Evolutionary conservation across 2,329 filamentous ascomycete species (phyloP).

Genomic region (Pseudogymnoascus sp.): DNA sequence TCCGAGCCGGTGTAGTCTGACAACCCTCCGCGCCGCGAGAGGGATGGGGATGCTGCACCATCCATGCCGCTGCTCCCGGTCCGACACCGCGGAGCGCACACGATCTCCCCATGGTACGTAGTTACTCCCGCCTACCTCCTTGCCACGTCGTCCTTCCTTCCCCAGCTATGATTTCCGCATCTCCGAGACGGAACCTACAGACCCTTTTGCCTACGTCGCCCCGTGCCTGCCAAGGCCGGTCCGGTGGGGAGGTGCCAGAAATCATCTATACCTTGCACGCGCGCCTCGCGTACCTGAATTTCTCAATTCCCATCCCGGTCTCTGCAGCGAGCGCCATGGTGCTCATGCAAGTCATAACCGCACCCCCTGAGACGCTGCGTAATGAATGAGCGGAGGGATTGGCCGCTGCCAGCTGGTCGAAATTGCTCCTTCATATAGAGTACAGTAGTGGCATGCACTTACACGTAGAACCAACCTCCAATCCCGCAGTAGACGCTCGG

Average conservation of each 20-base stretch:
- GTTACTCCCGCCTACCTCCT: neutral
- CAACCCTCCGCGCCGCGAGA: neutral
- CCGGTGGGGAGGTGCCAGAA: neutral
- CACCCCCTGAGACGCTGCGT: neutral
- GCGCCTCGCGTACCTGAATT: neutral
- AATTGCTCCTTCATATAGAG: conserved; percentile 4
- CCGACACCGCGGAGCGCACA: neutral
- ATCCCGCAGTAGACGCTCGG: neutral
- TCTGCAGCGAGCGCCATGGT: neutral
- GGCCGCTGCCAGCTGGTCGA: neutral
- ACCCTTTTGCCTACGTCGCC: neutral
- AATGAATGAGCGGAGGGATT: neutral
- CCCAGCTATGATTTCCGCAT: neutral
- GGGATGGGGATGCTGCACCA: neutral
- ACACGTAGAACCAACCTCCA: neutral
- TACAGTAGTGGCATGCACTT: conserved; percentile 1
- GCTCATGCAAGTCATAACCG: conserved; percentile 5
- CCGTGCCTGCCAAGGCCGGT: neutral
- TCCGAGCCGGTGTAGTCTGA: neutral
- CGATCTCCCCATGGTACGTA: neutral
- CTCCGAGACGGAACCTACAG: neutral
- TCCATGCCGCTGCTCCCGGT: neutral
- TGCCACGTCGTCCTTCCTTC: neutral
- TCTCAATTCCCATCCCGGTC: neutral
- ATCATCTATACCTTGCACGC: neutral